phyloP scores from a whole-genome alignment of 1,139 yeast genomes.

The Nakaseomyces nivariensis region DNA sequence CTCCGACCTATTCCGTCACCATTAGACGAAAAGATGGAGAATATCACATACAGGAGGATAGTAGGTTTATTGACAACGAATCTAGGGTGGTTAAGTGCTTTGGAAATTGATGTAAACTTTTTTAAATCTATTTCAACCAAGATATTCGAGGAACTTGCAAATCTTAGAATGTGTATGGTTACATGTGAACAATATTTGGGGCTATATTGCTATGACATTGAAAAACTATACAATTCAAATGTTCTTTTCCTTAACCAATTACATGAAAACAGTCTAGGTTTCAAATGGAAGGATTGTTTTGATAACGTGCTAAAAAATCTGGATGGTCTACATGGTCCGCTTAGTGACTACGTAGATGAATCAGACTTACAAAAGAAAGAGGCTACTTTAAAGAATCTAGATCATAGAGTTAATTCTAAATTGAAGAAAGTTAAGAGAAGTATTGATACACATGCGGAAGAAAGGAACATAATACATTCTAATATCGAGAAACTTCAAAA shows the following conservation, averaged over 20 bases:
- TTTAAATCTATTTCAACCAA: conserved; percentile 27
- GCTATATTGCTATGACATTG: conserved; percentile 40
- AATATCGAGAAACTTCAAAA: conserved; percentile 14
- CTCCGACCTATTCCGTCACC: conserved; percentile 41
- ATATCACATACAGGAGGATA: neutral
- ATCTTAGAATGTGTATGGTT: conserved; percentile 42
- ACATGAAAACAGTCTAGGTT: conserved; percentile 38
- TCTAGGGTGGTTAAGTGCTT: conserved; percentile 44
- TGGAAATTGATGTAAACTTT: conserved; percentile 36
- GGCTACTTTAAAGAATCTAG: conserved; percentile 22
- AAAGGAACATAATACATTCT: conserved; percentile 14
- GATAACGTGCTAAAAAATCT: conserved; percentile 27
- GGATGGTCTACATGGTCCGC: conserved; percentile 31
- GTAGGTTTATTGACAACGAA: conserved; percentile 34
- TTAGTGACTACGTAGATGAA: conserved; percentile 28
- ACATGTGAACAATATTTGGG: conserved; percentile 52
- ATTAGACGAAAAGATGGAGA: conserved; percentile 20
- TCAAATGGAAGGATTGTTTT: conserved; percentile 41
- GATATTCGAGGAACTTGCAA: conserved; percentile 24
- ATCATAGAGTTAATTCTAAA: conserved; percentile 20
- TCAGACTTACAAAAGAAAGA: conserved; percentile 24
- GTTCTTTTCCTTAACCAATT: conserved; percentile 40
- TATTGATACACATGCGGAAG: conserved; percentile 27
- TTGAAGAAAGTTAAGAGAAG: conserved; percentile 21
- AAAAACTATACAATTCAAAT: conserved; percentile 42